Evolutionary conservation across 2,329 filamentous ascomycete species (phyloP), one percentile per base, ranked within the genome.

Genomic region (Chaetomium olivaceum): DNA sequence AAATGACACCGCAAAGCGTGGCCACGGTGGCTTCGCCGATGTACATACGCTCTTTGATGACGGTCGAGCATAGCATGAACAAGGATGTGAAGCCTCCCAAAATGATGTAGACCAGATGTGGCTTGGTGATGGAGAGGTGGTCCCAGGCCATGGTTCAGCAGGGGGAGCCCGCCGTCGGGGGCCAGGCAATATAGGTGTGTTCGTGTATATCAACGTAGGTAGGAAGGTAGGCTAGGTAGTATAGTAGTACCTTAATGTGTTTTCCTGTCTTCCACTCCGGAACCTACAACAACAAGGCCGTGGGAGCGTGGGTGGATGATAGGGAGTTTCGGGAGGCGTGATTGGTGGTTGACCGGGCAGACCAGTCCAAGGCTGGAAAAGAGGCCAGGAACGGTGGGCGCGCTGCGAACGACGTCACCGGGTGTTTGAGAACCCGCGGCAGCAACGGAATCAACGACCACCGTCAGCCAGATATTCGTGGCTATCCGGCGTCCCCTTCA

Each of bases 41-140:
- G 81, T 99, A 99, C 75, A 98, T 86, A 77, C 91, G 91, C 83
- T 99, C 95, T 83, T 99, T 99, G 81, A 99, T 96, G 75, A 98
- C 89, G 63, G 96, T 92, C 67, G 95, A 99, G 79, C 93, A 97
- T 67, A 99, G 84, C 95, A 99, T 99, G 82, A 99, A 99, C 73
- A 99, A 83, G 67, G 91, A 93, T 72, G 95, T 99, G 82, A 99
- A 99, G 77, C 94, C 95, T 74, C 95, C 95, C 64, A 99, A 83
- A 80, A 99, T 97, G 80, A 98, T 92, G 80, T 99, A 99, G 71
- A 96, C 95, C 91, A 98, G 80, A 83, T 99, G 95, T 74, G 95
- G 92, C 83, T 90, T 91, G 80, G 96, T 97, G 81, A 98, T 89
- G 68, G 89, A 88, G 61, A 94, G 84, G 72, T 93, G 90, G 57